phyloP scores from a whole-genome alignment of 208 protist species.

The Trypanosoma rangeli region DNA sequence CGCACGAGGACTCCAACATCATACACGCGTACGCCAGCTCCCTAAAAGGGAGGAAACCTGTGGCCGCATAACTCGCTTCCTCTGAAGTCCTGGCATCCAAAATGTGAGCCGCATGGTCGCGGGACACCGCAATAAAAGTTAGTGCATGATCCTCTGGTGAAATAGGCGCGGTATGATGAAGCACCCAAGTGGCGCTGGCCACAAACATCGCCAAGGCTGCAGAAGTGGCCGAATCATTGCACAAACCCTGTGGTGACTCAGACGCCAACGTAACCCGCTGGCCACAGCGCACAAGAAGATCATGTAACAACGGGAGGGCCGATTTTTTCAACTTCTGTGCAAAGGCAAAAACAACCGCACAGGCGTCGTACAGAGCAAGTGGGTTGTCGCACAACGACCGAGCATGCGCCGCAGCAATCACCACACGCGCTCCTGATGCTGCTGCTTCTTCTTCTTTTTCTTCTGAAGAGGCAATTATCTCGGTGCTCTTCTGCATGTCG shows the following conservation, averaged over 20 bases:
- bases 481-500: background rate
- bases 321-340: constrained; percentile 19
- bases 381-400: constrained; percentile 15
- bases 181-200: constrained; percentile 11
- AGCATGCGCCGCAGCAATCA: constrained; percentile 20
- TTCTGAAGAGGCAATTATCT: background rate
- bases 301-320: constrained; percentile 27
- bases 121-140: constrained; percentile 17
- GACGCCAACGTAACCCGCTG: constrained; percentile 6
- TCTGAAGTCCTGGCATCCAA: background rate
- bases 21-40: constrained; percentile 17
- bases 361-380: constrained; percentile 24
- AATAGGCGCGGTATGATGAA: background rate
- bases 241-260: background rate
- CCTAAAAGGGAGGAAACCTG: background rate
- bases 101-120: constrained; percentile 2
- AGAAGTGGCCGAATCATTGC: background rate
- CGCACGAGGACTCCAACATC: constrained; percentile 14
- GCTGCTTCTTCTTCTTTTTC: no score
- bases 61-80: background rate
- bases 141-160: background rate
- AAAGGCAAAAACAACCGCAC: constrained; percentile 29
- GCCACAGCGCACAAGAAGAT: constrained; percentile 27
- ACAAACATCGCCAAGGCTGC: constrained; percentile 27
- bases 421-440: background rate